Evolutionary conservation across 78 protist species (phyloP).

Genomic region (Dictyostelium intermedium): DNA sequence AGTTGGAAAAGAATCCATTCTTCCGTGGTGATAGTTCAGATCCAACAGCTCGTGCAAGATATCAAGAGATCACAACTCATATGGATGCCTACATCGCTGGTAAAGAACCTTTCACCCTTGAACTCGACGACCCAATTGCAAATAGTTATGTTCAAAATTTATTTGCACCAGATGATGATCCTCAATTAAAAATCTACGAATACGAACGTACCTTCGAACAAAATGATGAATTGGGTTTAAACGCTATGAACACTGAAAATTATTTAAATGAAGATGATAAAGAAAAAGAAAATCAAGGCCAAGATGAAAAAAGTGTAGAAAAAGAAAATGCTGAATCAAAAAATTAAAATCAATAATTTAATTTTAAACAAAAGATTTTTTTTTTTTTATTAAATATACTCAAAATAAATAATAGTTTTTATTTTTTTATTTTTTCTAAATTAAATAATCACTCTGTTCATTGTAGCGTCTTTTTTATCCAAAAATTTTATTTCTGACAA

Average conservation of each 20-base stretch:
- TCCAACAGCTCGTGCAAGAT: not conserved
- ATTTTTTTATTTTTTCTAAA: not conserved
- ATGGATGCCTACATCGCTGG: slow-evolving; percentile 5
- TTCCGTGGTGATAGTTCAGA: slow-evolving; percentile 83
- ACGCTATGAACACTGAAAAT: slow-evolving; percentile 87
- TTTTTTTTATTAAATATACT: not conserved
- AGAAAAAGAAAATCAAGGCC: not conserved
- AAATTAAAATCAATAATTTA: not conserved
- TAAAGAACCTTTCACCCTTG: slow-evolving; percentile 81
- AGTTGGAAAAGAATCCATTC: slow-evolving; percentile 77
- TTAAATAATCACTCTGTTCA: not conserved
- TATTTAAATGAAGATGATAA: slow-evolving; percentile 13
- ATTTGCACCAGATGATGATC: slow-evolving; percentile 91
- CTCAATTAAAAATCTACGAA: slow-evolving; percentile 75
- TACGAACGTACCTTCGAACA: slow-evolving; percentile 91
- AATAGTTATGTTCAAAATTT: slow-evolving; percentile 80
- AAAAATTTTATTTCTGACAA: too few species aligned
- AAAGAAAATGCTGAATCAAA: not conserved
- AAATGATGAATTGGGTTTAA: slow-evolving; percentile 92
- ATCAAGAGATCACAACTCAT: slow-evolving; percentile 19
- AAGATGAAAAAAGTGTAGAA: not conserved
- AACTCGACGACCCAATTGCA: slow-evolving; percentile 91
- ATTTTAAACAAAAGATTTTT: not conserved
- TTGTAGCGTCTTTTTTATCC: too few species aligned
- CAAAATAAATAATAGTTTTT: not conserved